phyloP scores from a whole-genome alignment of 495 filamentous ascomycete genomes.

The Cenococcum geophilum region DNA sequence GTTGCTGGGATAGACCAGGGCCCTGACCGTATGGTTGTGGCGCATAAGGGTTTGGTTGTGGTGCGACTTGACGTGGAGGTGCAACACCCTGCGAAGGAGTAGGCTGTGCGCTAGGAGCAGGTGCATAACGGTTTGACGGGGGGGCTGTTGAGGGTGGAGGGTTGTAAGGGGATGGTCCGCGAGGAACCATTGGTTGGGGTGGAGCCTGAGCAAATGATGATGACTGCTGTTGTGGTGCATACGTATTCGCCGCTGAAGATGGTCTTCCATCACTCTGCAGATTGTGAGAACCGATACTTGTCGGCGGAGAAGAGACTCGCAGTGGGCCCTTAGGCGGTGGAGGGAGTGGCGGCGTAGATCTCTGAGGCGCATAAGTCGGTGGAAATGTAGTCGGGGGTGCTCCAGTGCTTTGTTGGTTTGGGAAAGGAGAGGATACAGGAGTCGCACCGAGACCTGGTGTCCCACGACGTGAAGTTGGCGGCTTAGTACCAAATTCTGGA shows the following conservation, averaged over 20 bases:
- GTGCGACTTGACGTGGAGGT: constrained; percentile 34
- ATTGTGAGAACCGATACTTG: constrained; percentile 37
- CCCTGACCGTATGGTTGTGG: constrained; percentile 14
- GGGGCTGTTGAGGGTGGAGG: constrained; percentile 68
- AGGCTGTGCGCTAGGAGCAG: constrained; percentile 51
- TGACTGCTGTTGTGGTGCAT: constrained; percentile 49
- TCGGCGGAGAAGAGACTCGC: constrained; percentile 49
- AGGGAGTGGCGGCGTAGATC: constrained; percentile 45
- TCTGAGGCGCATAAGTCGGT: constrained; percentile 40
- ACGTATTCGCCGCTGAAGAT: constrained; percentile 63
- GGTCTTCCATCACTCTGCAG: constrained; percentile 45
- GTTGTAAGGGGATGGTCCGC: constrained; percentile 85
- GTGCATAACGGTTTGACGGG: constrained; percentile 78
- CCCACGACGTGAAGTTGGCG: constrained; percentile 58
- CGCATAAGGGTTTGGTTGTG: constrained; percentile 37
- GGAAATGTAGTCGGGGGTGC: constrained; percentile 41
- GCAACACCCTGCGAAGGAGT: constrained; percentile 25
- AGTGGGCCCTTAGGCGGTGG: constrained; percentile 52
- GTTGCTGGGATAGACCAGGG: constrained; percentile 11
- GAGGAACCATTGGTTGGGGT: constrained; percentile 49
- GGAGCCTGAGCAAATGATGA: constrained; percentile 58
- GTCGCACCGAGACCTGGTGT: constrained; percentile 59
- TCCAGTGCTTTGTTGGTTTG: constrained; percentile 45
- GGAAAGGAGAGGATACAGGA: constrained; percentile 61
- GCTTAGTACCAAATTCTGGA: constrained; percentile 70